Conservation (phyloP, 495 filamentous ascomycete species). For the Aspergillus steynii region DNA sequence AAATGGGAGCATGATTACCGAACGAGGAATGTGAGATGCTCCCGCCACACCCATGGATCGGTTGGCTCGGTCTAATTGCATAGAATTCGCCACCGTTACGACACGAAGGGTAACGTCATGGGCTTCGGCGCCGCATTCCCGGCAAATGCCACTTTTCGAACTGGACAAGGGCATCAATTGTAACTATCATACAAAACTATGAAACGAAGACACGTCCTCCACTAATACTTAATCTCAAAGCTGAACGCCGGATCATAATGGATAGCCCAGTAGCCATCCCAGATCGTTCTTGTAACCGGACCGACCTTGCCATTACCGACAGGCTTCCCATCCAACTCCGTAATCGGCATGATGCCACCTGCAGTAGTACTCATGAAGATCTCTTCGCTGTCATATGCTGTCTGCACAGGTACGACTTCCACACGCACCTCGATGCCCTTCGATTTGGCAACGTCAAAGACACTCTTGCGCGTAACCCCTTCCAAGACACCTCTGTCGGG, state of each 20-base stretch:
- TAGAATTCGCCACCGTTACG: too few species aligned
- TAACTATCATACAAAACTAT: background rate
- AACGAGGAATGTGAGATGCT: background rate
- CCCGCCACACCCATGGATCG: too few species aligned
- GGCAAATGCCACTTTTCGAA: background rate
- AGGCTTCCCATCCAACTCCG: slow-evolving; percentile 32
- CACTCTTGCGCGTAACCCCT: slow-evolving; percentile 35
- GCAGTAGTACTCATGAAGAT: slow-evolving; percentile 40
- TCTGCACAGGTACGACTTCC: slow-evolving; percentile 28
- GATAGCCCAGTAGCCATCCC: slow-evolving; percentile 41
- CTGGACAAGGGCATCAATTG: background rate
- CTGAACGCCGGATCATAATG: slow-evolving; percentile 31
- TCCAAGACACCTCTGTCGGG: slow-evolving; percentile 32
- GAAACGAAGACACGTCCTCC: background rate
- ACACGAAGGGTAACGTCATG: too few species aligned
- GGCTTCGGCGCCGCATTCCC: too few species aligned
- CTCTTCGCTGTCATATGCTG: slow-evolving; percentile 32
- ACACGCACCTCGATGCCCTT: slow-evolving; percentile 25
- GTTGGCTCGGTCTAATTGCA: too few species aligned
- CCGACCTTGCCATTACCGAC: slow-evolving; percentile 35
- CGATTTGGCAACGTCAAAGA: slow-evolving; percentile 28
- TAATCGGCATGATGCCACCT: slow-evolving; percentile 41
- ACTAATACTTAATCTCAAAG: slow-evolving; percentile 16
- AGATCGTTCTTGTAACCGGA: slow-evolving; percentile 37
- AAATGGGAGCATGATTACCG: background rate